These are phyloP conservation scores for Lodderomyces theae DNA, from an alignment of 1,139 yeast genomes.

Conservation along the genomic window DNA sequence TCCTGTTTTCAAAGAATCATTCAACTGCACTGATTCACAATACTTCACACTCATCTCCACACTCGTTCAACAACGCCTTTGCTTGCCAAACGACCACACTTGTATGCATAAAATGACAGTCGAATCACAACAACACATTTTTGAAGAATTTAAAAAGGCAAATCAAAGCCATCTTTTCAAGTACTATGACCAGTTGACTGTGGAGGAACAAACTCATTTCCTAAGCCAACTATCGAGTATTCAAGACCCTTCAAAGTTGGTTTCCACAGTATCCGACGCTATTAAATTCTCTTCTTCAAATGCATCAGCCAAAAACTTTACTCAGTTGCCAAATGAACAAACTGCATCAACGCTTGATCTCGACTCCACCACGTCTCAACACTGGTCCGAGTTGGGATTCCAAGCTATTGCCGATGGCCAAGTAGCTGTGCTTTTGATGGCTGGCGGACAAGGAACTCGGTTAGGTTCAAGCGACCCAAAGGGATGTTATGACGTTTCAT, in stretches of 20 bases:
- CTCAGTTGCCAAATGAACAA: constrained; percentile 50
- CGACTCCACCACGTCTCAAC: constrained; percentile 22
- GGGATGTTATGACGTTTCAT: constrained; percentile 86
- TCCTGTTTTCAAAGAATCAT: too few species aligned
- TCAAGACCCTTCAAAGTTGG: constrained; percentile 40
- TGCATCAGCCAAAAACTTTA: constrained; percentile 35
- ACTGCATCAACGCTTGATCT: constrained; percentile 50
- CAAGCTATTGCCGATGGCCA: constrained; percentile 65
- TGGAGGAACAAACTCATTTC: constrained; percentile 29
- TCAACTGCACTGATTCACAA: too few species aligned
- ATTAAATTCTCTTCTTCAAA: constrained; percentile 39
- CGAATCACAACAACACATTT: constrained; percentile 19
- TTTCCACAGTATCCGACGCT: constrained; percentile 48
- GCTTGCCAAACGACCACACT: too few species aligned
- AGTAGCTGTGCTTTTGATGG: constrained; percentile 89
- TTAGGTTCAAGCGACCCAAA: constrained; percentile 87
- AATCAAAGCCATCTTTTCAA: constrained; percentile 43
- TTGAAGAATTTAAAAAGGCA: constrained; percentile 51
- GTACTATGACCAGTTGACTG: constrained; percentile 35
- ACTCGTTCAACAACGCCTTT: not conserved
- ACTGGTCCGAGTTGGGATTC: constrained; percentile 63
- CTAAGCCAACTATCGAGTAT: constrained; percentile 38
- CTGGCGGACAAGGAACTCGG: constrained; percentile 98
- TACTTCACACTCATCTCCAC: too few species aligned
- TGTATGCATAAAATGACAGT: constrained; percentile 13